Percentiles rank a stretch among this genome's conserved stretches.
Conservation (phyloP, 2,329 filamentous ascomycete genomes). For the Epicoccum nigrum region DNA sequence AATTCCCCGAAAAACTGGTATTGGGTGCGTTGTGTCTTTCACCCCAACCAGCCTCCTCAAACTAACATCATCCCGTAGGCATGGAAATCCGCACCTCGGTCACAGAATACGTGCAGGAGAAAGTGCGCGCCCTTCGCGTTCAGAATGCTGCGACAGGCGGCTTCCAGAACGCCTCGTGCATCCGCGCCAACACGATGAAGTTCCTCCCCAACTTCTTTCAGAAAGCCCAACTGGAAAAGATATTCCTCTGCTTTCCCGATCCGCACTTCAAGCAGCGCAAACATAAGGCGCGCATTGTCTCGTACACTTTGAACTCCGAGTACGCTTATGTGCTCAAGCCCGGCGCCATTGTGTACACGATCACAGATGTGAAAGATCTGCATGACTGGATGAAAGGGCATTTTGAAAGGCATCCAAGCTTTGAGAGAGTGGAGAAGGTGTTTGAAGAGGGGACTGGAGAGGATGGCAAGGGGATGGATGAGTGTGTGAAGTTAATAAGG, state of each 20-base stretch:
- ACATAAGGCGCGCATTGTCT: slow-evolving; percentile 95
- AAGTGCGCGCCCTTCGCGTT: slow-evolving; percentile 78
- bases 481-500: slow-evolving; percentile 75
- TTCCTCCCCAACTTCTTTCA: slow-evolving; percentile 98
- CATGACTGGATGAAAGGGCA: slow-evolving; percentile 93
- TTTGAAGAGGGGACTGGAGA: slow-evolving; percentile 67
- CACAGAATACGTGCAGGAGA: slow-evolving; percentile 86
- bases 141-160: slow-evolving; percentile 60
- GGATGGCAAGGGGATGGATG: slow-evolving; percentile 70
- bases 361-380: slow-evolving; percentile 94
- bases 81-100: slow-evolving; percentile 93
- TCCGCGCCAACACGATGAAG: slow-evolving; percentile 97
- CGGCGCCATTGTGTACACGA: slow-evolving; percentile 90
- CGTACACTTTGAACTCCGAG: slow-evolving; percentile 84
- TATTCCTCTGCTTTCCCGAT: slow-evolving; percentile 98
- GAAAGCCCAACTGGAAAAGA: slow-evolving; percentile 79
- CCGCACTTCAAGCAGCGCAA: slow-evolving; percentile 98
- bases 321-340: slow-evolving; percentile 87
- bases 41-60: neutral
- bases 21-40: slow-evolving; percentile 66
- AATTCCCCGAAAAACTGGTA: slow-evolving; percentile 80
- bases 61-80: slow-evolving; percentile 56
- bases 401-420: slow-evolving; percentile 77
- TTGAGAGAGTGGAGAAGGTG: slow-evolving; percentile 68
- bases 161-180: slow-evolving; percentile 87